Evolutionary conservation across 768 basidiomycete genomes (phyloP).

Genomic region (Macrolepiota albuminosa): DNA sequence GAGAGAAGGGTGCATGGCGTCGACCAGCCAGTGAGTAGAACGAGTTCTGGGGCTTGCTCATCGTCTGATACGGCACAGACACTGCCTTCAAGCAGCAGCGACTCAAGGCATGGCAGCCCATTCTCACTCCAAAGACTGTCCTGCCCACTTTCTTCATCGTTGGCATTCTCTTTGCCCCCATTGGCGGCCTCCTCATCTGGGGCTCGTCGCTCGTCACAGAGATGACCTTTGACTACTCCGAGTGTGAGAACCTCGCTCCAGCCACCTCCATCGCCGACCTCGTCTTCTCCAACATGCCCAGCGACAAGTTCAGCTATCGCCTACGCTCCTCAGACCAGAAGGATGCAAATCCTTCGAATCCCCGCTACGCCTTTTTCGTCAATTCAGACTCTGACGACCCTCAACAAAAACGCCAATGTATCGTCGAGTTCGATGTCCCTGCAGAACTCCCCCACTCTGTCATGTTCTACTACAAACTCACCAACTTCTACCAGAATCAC

Average conservation of each 20-base stretch:
- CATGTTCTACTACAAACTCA: constrained; percentile 94
- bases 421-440: constrained; percentile 80
- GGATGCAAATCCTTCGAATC: constrained; percentile 47
- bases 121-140: constrained; percentile 96
- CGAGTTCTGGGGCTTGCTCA: constrained; percentile 15
- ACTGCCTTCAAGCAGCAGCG: constrained; percentile 99
- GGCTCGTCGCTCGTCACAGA: constrained; percentile 79
- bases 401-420: constrained; percentile 48
- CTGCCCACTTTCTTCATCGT: constrained; percentile 95
- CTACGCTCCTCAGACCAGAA: constrained; percentile 54
- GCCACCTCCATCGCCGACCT: constrained; percentile 31
- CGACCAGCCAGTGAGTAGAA: constrained; percentile 71
- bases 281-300: constrained; percentile 51
- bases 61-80: constrained; percentile 43
- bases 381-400: constrained; percentile 41
- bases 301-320: constrained; percentile 61
- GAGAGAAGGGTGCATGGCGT: constrained; percentile 84
- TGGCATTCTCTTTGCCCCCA: constrained; percentile 92
- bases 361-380: constrained; percentile 70
- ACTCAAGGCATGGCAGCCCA: constrained; percentile 99
- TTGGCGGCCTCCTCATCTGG: constrained; percentile 94
- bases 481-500: constrained; percentile 98
- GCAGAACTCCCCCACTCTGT: constrained; percentile 69
- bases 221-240: constrained; percentile 93
- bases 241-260: constrained; percentile 69